phyloP scores from a whole-genome alignment of 495 filamentous ascomycete genomes.

The Talaromyces liani region DNA sequence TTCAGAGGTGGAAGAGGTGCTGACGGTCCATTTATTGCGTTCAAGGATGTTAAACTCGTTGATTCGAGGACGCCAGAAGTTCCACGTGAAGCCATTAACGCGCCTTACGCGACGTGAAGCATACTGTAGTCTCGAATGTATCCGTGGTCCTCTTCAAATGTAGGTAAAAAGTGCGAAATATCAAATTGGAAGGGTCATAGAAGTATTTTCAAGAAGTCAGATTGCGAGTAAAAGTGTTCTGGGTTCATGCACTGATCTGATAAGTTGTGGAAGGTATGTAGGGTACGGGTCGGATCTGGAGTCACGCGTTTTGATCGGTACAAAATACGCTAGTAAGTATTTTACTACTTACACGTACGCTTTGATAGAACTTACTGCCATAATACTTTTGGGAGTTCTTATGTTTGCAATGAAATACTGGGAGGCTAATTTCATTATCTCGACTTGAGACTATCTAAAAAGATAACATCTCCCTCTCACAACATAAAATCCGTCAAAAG shows the following conservation, averaged over 20 bases:
- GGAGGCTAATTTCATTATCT: not conserved
- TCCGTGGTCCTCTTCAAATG: not conserved
- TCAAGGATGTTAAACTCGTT: slow-evolving; percentile 24
- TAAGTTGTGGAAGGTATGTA: slow-evolving; percentile 1
- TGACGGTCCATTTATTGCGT: slow-evolving; percentile 20
- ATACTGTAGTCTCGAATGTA: not conserved
- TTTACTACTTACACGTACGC: not conserved
- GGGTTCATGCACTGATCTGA: not conserved
- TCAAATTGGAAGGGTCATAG: not conserved
- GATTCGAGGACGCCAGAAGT: slow-evolving; percentile 26
- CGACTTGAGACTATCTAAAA: not conserved
- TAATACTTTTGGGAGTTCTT: too few relatives aligned
- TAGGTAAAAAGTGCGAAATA: not conserved
- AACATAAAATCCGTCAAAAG: slow-evolving; percentile 2
- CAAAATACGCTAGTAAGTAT: not conserved
- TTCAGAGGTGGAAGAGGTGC: slow-evolving; percentile 17
- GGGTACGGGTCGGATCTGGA: slow-evolving; percentile 16
- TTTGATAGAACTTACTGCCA: not conserved
- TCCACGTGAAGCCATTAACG: slow-evolving; percentile 24
- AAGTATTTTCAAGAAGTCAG: not conserved
- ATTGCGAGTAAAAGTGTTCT: not conserved
- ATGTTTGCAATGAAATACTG: not conserved
- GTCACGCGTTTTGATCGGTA: slow-evolving; percentile 26
- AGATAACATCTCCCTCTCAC: not conserved
- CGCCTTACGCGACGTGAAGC: slow-evolving; percentile 2